Evolutionary conservation across 73 alveolate species (phyloP), one percentile per base, ranked within the genome.

Genomic region (Uronychia setigera): DNA sequence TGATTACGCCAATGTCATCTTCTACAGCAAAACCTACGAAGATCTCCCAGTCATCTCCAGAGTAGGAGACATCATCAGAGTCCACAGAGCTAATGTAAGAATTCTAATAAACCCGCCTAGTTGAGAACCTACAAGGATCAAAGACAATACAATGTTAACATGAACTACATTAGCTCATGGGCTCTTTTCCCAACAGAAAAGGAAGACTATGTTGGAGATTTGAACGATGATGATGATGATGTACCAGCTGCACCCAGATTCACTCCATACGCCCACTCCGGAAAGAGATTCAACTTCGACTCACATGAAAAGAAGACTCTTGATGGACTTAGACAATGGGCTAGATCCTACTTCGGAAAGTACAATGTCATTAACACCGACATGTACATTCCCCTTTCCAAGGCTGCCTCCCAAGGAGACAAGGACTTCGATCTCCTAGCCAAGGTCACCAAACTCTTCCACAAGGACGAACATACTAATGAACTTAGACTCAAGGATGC

Each of bases 21-120:
- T 84, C 85, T 84, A 80, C 80, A 90, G 91, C 31, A 89, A 84
- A 83, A 84, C 87, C 59, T 89, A 80, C 67, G 95, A 89, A 84
- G 95, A 89, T 58, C 90, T 89, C 33, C 95, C 92, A 58, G 82
- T 89, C 87, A 59, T 89, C 75, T 79, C 57, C 30, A 83, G 92
- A 78, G 58, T 89, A 74, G 95, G 95, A 78, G 95, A 89, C 35
- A 89, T 89, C 82, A 87, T 89, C 83, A 83, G 95, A 83, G 95
- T 89, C 76, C 95, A 89, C 89, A 77, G 92, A 84, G 95, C 92
- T 29, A 32, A 67, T 27, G 46, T 82, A 78, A 35, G 79, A 9
- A 25, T 14, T 13, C 34, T 1, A 13, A 1, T 67, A 14, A 26
- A 67, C 29, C 29, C 32, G 32, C 78, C 78, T 46, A 46, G 67